Percentiles rank a stretch among this genome's conserved stretches.
phyloP scores from a whole-genome alignment of 2,329 filamentous ascomycete species.

The Xylaria arbuscula region DNA sequence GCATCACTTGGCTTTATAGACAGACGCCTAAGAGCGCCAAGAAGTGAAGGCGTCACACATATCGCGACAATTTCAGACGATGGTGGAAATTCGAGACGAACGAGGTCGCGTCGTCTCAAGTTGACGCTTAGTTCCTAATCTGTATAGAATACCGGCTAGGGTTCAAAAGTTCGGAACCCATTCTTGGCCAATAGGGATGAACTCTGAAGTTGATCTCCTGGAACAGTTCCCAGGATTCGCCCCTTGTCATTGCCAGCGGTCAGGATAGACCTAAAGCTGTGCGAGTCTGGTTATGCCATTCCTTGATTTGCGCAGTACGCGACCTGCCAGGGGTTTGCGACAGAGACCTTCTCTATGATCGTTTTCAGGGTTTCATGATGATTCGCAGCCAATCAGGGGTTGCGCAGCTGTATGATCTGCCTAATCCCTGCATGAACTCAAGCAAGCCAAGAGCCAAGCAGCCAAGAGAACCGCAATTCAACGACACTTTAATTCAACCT shows the following conservation, averaged over 20 bases:
- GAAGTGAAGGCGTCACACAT: constrained; percentile 22
- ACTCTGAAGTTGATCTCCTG: not conserved
- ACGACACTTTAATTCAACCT: constrained; percentile 12
- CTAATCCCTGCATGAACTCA: constrained; percentile 34
- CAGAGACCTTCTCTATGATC: not conserved
- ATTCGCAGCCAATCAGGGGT: constrained; percentile 38
- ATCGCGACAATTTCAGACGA: constrained; percentile 21
- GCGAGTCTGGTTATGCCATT: constrained; percentile 12
- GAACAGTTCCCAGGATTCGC: not conserved
- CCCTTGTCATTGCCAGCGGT: not conserved
- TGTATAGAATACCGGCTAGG: constrained; percentile 4
- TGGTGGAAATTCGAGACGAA: constrained; percentile 6
- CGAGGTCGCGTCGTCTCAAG: constrained; percentile 27
- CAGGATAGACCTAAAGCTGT: not conserved
- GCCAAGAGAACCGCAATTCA: constrained; percentile 19
- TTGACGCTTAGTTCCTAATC: not conserved
- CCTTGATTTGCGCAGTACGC: constrained; percentile 13
- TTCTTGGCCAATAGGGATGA: not conserved
- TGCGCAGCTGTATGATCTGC: constrained; percentile 40
- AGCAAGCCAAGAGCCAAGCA: constrained; percentile 2
- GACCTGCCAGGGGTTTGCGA: constrained; percentile 23
- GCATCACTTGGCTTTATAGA: constrained; percentile 34
- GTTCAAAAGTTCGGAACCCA: not conserved
- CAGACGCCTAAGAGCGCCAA: constrained; percentile 6
- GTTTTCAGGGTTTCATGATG: constrained; percentile 42